Evolutionary conservation across 176 grass and related monocot genomes (phyloP).

Genomic region (Ampelocalamus luodianensis): DNA sequence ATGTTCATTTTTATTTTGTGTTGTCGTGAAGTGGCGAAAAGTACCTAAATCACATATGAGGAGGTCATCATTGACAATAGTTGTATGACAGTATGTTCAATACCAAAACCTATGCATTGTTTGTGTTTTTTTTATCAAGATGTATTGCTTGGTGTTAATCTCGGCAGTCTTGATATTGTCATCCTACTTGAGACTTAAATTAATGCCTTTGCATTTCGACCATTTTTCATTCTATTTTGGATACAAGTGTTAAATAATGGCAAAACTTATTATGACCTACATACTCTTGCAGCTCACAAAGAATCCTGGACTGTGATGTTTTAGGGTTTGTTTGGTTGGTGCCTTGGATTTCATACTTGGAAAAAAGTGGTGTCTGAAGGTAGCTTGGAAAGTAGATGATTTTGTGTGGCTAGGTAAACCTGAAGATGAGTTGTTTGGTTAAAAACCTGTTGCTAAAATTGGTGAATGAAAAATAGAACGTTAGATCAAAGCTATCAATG

Average conservation of each 20-base stretch:
- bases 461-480: no score
- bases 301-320: constrained; percentile 80
- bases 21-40: constrained; percentile 95
- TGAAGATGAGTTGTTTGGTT: no score
- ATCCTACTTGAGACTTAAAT: background rate
- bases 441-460: no score
- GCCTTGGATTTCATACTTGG: no score
- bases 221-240: background rate
- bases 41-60: constrained; percentile 83
- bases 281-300: constrained; percentile 73
- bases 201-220: background rate
- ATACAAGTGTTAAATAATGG: no score
- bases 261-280: constrained; percentile 26
- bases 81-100: constrained; percentile 81
- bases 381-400: no score
- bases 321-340: no score
- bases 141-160: background rate
- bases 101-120: background rate
- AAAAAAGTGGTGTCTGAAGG: no score
- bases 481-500: no score
- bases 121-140: no score
- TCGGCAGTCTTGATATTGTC: background rate
- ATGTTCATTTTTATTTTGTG: constrained; percentile 48
- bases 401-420: no score
- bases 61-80: constrained; percentile 98